Evolutionary conservation across 495 filamentous ascomycete genomes (phyloP), one percentile per base, ranked within the genome.

Genomic region (Hypomontagnella monticulosa): DNA sequence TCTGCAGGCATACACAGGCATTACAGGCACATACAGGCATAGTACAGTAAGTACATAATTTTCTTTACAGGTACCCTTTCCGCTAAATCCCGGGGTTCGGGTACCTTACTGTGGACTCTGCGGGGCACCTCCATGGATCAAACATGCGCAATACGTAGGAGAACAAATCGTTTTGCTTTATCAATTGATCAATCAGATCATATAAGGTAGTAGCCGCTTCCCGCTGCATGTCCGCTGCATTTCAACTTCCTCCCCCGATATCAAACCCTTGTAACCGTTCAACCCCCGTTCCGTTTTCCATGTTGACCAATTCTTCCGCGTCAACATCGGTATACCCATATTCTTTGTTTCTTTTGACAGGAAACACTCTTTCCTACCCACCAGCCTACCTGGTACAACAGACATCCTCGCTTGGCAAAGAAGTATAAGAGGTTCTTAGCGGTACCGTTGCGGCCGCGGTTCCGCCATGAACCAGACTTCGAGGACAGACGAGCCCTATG

Each of bases 381-480:
- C 14, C 15, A 43, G 4, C 15, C 3, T 43, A 15, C n/a, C 36
- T 38, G 3, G 3, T 38, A 11, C 12, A 14, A 3, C 7, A 38
- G 18, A 38, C 12, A 53, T 27, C 23, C 3, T 27, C 6, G 23
- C 23, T 27, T 27, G 23, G 23, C 23, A 27, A 27, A 27, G 6
- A 6, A 27, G 23, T 15, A 43, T 15, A 43, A 43, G 18, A 16
- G 27, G n/a, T 27, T 10, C 15, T 40, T 32, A 18, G 7, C 40
- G 34, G 32, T 41, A 27, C 33, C 50, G 33, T 15, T 41, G 48
- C 34, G 40, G 16, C 30, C 55, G 30, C 34, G 57, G 67, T 55
- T 56, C 49, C 23, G 71, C 50, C 44, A 85, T 85, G 82, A 87
- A 87, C 65, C 82, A 83, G 48, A 81, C 85, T 1, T 87, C 84